phyloP scores from a whole-genome alignment of 2,329 filamentous ascomycete species.

The Diplocarpon mali region DNA sequence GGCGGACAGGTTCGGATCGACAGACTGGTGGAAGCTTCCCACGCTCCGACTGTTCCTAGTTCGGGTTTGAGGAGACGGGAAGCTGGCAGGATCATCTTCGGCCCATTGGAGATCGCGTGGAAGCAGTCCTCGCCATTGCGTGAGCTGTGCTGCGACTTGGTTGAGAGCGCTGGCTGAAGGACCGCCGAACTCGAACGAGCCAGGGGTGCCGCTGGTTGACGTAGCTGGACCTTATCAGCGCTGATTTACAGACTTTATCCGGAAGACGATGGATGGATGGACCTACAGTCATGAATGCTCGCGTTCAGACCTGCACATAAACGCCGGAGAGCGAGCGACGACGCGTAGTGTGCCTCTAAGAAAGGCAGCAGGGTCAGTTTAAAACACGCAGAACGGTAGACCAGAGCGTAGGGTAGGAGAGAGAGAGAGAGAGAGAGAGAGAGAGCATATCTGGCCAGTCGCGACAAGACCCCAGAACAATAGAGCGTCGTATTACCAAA shows the following conservation, averaged over 20 bases:
- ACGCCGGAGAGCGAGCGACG: constrained; percentile 45
- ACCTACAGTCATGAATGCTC: constrained; percentile 40
- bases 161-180: constrained; percentile 33
- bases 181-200: constrained; percentile 12
- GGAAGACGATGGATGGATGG: neutral
- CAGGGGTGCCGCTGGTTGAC: constrained; percentile 10
- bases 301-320: constrained; percentile 42
- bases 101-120: constrained; percentile 45
- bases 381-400: neutral
- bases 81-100: constrained; percentile 38
- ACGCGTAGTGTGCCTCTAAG: constrained; percentile 44
- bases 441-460: neutral
- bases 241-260: neutral
- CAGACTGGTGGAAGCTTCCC: constrained; percentile 17
- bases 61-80: constrained; percentile 27
- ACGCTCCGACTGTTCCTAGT: constrained; percentile 13
- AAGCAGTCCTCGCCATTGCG: constrained; percentile 46
- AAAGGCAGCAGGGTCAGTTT: neutral
- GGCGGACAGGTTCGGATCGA: constrained; percentile 16
- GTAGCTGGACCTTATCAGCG: constrained; percentile 11
- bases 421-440: no score
- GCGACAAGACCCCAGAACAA: neutral
- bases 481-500: constrained; percentile 25
- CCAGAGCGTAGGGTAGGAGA: neutral
- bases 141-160: constrained; percentile 41